phyloP scores from a whole-genome alignment of 345 rosid species.

The Hypericum perforatum region DNA sequence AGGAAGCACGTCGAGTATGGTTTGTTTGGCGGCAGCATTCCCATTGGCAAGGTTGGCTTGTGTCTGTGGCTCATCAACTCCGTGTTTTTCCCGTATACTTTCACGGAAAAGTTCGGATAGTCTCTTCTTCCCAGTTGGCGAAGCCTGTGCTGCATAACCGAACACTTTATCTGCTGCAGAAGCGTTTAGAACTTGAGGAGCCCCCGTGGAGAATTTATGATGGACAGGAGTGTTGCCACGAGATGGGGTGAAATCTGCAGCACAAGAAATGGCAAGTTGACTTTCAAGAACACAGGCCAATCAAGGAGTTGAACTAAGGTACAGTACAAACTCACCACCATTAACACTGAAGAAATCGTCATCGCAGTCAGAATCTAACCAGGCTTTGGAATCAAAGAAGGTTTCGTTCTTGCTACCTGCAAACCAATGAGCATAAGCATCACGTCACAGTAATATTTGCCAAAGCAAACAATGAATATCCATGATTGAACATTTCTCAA shows the following conservation, averaged over 20 bases:
- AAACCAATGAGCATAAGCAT: slow-evolving; percentile 3
- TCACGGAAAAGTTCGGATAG: slow-evolving; percentile 68
- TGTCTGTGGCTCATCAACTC: slow-evolving; percentile 19
- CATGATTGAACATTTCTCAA: too few relatives aligned
- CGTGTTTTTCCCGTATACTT: slow-evolving; percentile 32
- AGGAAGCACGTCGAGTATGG: slow-evolving; percentile 25
- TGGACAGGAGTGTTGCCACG: slow-evolving; percentile 78
- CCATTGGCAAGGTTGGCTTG: slow-evolving; percentile 12
- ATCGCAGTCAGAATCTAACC: slow-evolving; percentile 81
- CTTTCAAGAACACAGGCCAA: not conserved
- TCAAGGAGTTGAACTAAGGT: not conserved
- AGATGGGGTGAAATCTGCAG: slow-evolving; percentile 88
- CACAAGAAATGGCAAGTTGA: not conserved
- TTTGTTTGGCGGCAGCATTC: slow-evolving; percentile 22
- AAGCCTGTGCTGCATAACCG: slow-evolving; percentile 30
- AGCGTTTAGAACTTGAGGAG: slow-evolving; percentile 28
- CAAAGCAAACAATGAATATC: too few relatives aligned
- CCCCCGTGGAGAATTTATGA: slow-evolving; percentile 35
- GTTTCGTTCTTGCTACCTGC: slow-evolving; percentile 80
- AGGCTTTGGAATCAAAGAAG: slow-evolving; percentile 73
- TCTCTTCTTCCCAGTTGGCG: slow-evolving; percentile 54
- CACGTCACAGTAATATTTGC: too few relatives aligned
- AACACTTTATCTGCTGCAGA: slow-evolving; percentile 24
- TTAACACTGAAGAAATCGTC: slow-evolving; percentile 87
- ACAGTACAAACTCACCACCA: slow-evolving; percentile 47